phyloP scores from a whole-genome alignment of 345 rosid genomes.

The Populus tremula region DNA sequence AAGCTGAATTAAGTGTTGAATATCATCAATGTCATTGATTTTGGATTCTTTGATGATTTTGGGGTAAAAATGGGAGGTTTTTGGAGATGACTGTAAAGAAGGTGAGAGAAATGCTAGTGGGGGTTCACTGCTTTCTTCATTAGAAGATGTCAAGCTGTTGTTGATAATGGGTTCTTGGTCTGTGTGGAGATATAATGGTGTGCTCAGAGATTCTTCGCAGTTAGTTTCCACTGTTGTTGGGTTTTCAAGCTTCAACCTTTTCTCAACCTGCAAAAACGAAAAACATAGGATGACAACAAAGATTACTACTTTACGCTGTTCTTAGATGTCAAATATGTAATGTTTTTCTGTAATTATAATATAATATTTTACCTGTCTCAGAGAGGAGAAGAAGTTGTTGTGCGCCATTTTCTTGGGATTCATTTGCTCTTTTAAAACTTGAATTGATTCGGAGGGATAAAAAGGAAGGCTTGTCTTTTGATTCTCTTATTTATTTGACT shows the following conservation, averaged over 20 bases:
- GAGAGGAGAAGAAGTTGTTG: conserved; percentile 46
- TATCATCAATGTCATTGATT: conserved; percentile 22
- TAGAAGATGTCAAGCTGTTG: background rate
- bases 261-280: conserved; percentile 36
- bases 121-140: conserved; percentile 43
- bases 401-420: conserved; percentile 25
- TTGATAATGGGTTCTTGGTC: conserved; percentile 1
- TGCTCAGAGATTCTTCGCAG: conserved; percentile 28
- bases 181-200: conserved; percentile 36
- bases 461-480: too few relatives aligned
- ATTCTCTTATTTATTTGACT: too few relatives aligned
- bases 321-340: background rate
- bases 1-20: conserved; percentile 31
- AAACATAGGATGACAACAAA: background rate
- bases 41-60: background rate
- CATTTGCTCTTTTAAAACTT: background rate
- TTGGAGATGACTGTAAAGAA: conserved; percentile 23
- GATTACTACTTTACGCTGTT: too few relatives aligned
- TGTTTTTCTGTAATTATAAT: too few relatives aligned
- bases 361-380: conserved; percentile 28
- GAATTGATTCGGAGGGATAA: too few relatives aligned
- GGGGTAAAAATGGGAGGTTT: background rate
- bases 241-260: conserved; percentile 38
- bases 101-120: conserved; percentile 42
- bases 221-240: conserved; percentile 6